Evolutionary conservation across 2,329 filamentous ascomycete genomes (phyloP), one percentile per base, ranked within the genome.

Genomic region (Colletotrichum tofieldiae): DNA sequence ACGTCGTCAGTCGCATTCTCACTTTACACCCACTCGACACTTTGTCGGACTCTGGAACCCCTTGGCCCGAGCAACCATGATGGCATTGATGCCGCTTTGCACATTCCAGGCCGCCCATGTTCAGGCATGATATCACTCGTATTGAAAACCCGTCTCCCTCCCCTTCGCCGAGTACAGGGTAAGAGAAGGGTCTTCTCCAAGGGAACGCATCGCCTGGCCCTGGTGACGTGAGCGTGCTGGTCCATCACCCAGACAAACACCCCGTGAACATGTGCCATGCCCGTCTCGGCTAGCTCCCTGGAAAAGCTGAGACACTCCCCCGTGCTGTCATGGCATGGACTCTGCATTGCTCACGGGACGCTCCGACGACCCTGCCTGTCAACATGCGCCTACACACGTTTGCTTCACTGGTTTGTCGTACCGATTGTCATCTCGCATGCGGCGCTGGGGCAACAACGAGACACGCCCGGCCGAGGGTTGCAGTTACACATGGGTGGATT

Each of bases 191-290:
- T 12, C 23, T 37, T 37, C 23, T n/a, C 39, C 18, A 49, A 65
- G 52, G 54, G 49, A 64, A 60, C 47, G 29, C 37, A 49, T 43
- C 55, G 62, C 45, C 41, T 56, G 29, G 45, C 56, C 45, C 20
- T 32, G 32, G 60, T 62, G 32, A 62, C 32, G 45, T 62, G 60
- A 62, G 32, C 18, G 32, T n/a, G 7, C n/a, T 63, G 47, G 9
- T 23, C 37, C 60, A 41, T 63, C 45, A 5, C 35, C 39, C 49
- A 64, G 23, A 54, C 51, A 58, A 52, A 65, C 41, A 26, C 54
- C 23, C 54, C 51, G 18, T n/a, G 49, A n/a, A 29, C 61, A 65
- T 59, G 63, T 65, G 52, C 43, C 63, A 59, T 49, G 63, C 64
- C 54, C 43, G 32, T 51, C 54, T 67, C 35, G 43, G 55, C 45